Evolutionary conservation across 108 stramenopile genomes (phyloP).

Genomic region (Conticribra guillardii): DNA sequence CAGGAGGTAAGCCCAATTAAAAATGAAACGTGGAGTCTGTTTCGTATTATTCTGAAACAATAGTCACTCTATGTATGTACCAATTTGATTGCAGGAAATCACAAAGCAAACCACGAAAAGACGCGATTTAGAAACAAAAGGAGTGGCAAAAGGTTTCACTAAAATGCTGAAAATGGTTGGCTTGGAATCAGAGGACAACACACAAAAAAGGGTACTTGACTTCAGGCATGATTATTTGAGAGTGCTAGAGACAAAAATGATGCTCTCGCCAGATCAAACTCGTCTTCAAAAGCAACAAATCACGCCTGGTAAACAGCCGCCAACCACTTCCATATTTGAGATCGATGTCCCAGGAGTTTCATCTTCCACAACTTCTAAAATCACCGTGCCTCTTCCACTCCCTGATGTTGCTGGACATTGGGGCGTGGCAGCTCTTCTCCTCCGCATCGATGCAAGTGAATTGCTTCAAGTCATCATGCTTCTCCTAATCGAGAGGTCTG

Average conservation of each 20-base stretch:
- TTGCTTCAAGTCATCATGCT: constrained; percentile 27
- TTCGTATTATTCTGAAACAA: not conserved
- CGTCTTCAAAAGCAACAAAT: not conserved
- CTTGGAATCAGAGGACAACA: not conserved
- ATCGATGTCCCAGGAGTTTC: constrained; percentile 8
- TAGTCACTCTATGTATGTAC: no score
- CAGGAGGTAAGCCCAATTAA: not conserved
- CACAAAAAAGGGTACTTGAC: not conserved
- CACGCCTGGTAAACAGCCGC: not conserved
- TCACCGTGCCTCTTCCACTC: constrained; percentile 35
- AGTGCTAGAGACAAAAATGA: not conserved
- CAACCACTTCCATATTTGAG: not conserved
- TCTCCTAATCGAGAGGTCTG: constrained; percentile 32
- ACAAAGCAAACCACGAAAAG: not conserved
- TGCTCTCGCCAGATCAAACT: not conserved
- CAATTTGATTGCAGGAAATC: not conserved
- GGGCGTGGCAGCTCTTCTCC: constrained; percentile 29
- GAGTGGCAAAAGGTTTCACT: not conserved
- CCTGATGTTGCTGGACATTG: constrained; percentile 41
- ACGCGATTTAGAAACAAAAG: not conserved
- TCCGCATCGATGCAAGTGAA: constrained; percentile 11
- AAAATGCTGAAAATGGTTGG: not conserved
- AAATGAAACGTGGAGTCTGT: not conserved
- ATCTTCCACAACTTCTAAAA: not conserved
- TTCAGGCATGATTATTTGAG: not conserved